phyloP scores from a whole-genome alignment of 192 early-diverging fungal species.

The Umbelopsis sp. region DNA sequence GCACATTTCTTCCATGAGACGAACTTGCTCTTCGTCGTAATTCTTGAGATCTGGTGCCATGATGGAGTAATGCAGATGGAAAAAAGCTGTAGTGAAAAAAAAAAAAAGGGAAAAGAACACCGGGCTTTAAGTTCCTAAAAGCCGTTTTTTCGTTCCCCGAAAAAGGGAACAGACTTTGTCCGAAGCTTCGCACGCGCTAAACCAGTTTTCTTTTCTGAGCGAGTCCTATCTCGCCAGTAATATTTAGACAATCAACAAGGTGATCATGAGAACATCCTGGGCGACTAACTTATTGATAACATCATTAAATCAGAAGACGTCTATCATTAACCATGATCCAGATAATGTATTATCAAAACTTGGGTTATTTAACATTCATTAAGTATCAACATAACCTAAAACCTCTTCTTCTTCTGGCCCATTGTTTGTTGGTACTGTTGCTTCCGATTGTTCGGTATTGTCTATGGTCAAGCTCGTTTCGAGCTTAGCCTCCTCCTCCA shows the following conservation, averaged over 20 bases:
- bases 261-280: too few species aligned
- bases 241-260: too few species aligned
- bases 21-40: slow-evolving; percentile 85
- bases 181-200: too few species aligned
- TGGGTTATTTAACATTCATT: neutral
- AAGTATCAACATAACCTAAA: slow-evolving; percentile 7
- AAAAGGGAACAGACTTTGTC: too few species aligned
- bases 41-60: slow-evolving; percentile 56
- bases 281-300: too few species aligned
- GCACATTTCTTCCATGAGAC: slow-evolving; percentile 98
- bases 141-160: too few species aligned
- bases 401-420: slow-evolving; percentile 16
- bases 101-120: neutral
- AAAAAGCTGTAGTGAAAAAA: neutral
- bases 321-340: too few species aligned
- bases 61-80: slow-evolving; percentile 18
- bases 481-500: slow-evolving; percentile 1
- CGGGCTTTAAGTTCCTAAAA: neutral
- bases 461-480: neutral
- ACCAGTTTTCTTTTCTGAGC: too few species aligned
- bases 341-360: neutral
- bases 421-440: neutral
- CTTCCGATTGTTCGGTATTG: slow-evolving; percentile 5
- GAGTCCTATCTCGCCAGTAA: too few species aligned
- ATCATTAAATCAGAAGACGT: too few species aligned